A percentile compares a stretch with the other conserved stretches of the same genome.
phyloP scores from a whole-genome alignment of 208 protist species.

The Zelonia costaricensis region DNA sequence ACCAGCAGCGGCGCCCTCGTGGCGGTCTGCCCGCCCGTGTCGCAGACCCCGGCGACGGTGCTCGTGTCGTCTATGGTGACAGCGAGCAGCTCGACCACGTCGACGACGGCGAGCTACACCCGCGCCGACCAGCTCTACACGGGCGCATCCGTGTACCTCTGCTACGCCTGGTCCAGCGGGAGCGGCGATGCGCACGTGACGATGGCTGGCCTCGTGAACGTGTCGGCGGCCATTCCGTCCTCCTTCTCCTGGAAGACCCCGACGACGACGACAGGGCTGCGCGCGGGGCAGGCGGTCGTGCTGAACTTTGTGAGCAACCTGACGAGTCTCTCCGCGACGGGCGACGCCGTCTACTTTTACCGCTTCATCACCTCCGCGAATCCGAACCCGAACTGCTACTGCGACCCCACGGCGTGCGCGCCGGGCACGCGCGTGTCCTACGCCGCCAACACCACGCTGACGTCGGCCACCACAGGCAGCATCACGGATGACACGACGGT shows the following conservation, averaged over 20 bases:
- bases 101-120: constrained; percentile 39
- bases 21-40: constrained; percentile 50
- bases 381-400: constrained; percentile 72
- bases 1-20: constrained; percentile 8
- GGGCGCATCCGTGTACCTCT: constrained; percentile 59
- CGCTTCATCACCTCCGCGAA: constrained; percentile 43
- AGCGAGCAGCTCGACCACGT: constrained; percentile 19
- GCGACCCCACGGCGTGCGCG: constrained; percentile 58
- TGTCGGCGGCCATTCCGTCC: constrained; percentile 48
- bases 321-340: constrained; percentile 29
- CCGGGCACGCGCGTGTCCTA: constrained; percentile 40
- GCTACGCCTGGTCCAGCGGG: constrained; percentile 64
- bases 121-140: constrained; percentile 40
- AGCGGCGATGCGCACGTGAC: constrained; percentile 37
- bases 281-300: constrained; percentile 44
- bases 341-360: constrained; percentile 82
- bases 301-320: constrained; percentile 50
- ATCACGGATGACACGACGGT: constrained; percentile 27
- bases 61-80: constrained; percentile 44
- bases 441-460: constrained; percentile 17
- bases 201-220: constrained; percentile 50
- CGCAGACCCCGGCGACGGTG: constrained; percentile 28
- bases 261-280: constrained; percentile 28
- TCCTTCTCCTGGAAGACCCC: constrained; percentile 29
- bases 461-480: constrained; percentile 15